Conservation (phyloP, 208 protist genomes). For the Trypanosoma rangeli region DNA sequence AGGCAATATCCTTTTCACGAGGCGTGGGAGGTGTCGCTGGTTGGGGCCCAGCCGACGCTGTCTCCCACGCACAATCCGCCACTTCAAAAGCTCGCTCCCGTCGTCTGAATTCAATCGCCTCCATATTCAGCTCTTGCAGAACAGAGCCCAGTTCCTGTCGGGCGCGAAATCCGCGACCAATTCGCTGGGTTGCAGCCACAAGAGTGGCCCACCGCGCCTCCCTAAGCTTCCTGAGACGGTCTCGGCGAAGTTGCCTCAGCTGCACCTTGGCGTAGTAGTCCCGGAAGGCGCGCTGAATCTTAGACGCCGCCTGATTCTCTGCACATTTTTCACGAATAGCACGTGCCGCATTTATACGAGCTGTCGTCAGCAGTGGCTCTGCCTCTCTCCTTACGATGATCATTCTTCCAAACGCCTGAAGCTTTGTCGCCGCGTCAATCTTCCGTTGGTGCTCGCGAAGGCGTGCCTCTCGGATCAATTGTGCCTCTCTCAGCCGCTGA, state of each 20-base stretch:
- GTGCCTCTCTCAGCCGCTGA: constrained; percentile 23
- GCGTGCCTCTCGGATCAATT: constrained; percentile 38
- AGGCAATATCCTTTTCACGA: not conserved
- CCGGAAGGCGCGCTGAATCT: constrained; percentile 72
- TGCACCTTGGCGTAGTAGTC: constrained; percentile 38
- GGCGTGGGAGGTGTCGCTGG: not conserved
- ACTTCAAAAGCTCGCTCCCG: constrained; percentile 10
- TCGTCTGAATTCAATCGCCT: constrained; percentile 28
- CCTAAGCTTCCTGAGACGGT: not conserved
- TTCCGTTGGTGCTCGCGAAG: constrained; percentile 45
- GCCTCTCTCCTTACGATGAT: constrained; percentile 45
- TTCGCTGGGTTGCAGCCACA: constrained; percentile 42
- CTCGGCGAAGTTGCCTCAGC: constrained; percentile 17
- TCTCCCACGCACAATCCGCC: not conserved
- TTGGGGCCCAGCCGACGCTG: not conserved
- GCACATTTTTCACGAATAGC: constrained; percentile 34
- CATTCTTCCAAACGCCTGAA: constrained; percentile 76
- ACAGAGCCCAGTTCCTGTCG: constrained; percentile 35
- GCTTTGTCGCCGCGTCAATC: constrained; percentile 53
- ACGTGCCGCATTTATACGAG: constrained; percentile 52
- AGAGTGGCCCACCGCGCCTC: constrained; percentile 6
- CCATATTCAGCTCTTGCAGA: constrained; percentile 31
- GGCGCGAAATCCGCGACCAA: constrained; percentile 59
- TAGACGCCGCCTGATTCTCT: constrained; percentile 39
- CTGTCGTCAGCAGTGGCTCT: constrained; percentile 38